phyloP scores from a whole-genome alignment of 139 green algal species.

The Chlamydomonas sp. region DNA sequence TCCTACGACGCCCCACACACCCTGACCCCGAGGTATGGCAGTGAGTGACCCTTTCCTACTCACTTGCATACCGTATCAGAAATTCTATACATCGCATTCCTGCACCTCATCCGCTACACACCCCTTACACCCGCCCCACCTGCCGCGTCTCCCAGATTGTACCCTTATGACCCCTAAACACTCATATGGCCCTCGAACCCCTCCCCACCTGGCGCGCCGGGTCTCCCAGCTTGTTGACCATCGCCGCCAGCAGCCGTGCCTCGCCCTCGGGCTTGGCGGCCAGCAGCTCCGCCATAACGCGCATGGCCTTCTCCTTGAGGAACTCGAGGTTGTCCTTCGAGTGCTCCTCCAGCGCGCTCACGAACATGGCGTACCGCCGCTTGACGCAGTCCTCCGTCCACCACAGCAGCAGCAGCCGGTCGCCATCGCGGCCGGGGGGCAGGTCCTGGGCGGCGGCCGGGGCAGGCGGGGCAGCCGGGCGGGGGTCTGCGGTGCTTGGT shows the following conservation, averaged over 20 bases:
- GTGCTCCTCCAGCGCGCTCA: conserved; percentile 73
- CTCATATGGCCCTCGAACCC: too few species aligned
- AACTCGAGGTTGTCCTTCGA: conserved; percentile 86
- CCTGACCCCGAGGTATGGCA: too few species aligned
- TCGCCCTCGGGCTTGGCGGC: conserved; percentile 79
- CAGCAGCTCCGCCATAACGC: conserved; percentile 66
- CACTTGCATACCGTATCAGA: too few species aligned
- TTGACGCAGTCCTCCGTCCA: conserved; percentile 87
- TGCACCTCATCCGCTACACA: too few species aligned
- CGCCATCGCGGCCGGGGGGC: conserved; percentile 58
- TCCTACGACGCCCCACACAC: too few species aligned
- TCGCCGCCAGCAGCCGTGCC: conserved; percentile 69
- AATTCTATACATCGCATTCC: too few species aligned
- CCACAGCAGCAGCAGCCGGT: conserved; percentile 83
- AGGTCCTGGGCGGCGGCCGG: conserved; percentile 60
- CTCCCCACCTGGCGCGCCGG: conserved; percentile 42
- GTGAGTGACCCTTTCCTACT: too few species aligned
- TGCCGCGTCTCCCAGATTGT: too few species aligned
- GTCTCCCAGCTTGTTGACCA: conserved; percentile 98
- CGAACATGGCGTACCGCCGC: conserved; percentile 73
- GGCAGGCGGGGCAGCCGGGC: too few species aligned
- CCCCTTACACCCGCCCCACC: too few species aligned
- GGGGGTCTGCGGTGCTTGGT: too few species aligned
- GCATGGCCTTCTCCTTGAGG: conserved; percentile 70
- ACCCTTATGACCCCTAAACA: too few species aligned